phyloP scores from a whole-genome alignment of 441 rosid genomes.

The Metrosideros polymorpha region DNA sequence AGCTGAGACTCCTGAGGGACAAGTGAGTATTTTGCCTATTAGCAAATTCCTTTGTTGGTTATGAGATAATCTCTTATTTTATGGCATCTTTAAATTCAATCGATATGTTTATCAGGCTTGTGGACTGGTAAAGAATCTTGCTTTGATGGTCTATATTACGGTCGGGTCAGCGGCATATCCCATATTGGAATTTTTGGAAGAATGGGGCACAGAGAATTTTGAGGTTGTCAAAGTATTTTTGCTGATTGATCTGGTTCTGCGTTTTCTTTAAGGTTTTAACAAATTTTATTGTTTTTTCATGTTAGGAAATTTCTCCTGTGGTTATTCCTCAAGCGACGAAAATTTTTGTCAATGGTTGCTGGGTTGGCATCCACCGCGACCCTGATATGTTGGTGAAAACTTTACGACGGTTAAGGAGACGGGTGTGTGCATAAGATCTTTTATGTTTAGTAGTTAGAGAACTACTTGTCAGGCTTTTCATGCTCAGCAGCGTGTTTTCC shows the following conservation, averaged over 20 bases:
- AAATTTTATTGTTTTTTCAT: constrained; percentile 4
- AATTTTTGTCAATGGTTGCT: constrained; percentile 92
- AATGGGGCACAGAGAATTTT: constrained; percentile 96
- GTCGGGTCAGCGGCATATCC: constrained; percentile 96
- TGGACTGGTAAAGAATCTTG: constrained; percentile 95
- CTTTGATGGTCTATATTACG: constrained; percentile 94
- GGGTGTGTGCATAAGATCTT: constrained; percentile 34
- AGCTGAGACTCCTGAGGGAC: constrained; percentile 99
- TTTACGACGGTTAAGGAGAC: constrained; percentile 80
- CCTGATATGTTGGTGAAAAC: constrained; percentile 99
- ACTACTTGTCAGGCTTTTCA: not conserved
- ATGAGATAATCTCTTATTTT: not conserved
- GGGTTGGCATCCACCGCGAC: constrained; percentile 97
- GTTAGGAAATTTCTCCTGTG: constrained; percentile 96
- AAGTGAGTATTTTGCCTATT: constrained; percentile 32
- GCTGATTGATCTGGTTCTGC: not conserved
- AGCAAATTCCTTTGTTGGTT: not conserved
- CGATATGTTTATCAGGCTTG: constrained; percentile 55
- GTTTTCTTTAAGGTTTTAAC: not conserved
- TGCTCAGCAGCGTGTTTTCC: not conserved
- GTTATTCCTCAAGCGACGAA: constrained; percentile 96
- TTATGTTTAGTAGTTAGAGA: not conserved
- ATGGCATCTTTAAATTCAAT: not conserved
- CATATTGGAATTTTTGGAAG: constrained; percentile 84
- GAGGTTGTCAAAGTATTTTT: constrained; percentile 40